These are phyloP conservation scores for Coriolopsis trogii DNA, from an alignment of 1,284 basidiomycete genomes.

Conservation along the genomic window DNA sequence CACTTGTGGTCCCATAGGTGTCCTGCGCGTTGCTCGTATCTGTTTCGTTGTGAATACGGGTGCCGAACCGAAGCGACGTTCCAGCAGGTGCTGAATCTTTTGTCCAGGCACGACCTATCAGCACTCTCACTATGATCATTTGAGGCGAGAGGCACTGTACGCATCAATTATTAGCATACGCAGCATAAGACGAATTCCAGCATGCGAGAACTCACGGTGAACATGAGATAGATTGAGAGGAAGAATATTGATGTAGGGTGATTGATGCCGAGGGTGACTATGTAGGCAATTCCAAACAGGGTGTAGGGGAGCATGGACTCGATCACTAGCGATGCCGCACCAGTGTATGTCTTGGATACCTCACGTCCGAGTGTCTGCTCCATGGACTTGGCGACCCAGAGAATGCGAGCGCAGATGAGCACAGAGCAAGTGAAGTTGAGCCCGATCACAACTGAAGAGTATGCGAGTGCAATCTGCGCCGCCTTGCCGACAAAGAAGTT, in stretches of 20 bases:
- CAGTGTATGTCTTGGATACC: constrained; percentile 7
- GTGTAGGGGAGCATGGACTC: constrained; percentile 16
- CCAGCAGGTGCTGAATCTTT: too few species aligned
- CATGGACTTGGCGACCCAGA: too few species aligned
- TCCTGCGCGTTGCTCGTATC: background rate
- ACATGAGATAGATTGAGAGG: constrained; percentile 20
- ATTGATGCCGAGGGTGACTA: constrained; percentile 14
- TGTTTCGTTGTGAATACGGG: background rate
- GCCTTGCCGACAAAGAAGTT: constrained; percentile 26
- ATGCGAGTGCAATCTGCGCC: constrained; percentile 10
- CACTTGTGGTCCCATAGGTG: too few species aligned
- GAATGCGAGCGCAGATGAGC: constrained; percentile 17
- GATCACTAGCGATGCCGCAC: constrained; percentile 13
- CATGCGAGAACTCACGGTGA: constrained; percentile 14
- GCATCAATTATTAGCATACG: too few species aligned
- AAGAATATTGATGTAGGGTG: constrained; percentile 13
- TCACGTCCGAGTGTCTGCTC: constrained; percentile 3
- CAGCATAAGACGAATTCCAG: background rate
- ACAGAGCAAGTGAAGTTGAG: constrained; percentile 15
- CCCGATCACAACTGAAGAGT: constrained; percentile 14
- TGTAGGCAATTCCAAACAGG: constrained; percentile 15
- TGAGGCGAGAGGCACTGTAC: constrained; percentile 20
- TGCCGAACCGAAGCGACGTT: too few species aligned
- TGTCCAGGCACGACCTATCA: constrained; percentile 19
- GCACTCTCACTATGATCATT: constrained; percentile 21